Evolutionary conservation across 331 rosid species (phyloP).

Genomic region (Malus hybrid): DNA sequence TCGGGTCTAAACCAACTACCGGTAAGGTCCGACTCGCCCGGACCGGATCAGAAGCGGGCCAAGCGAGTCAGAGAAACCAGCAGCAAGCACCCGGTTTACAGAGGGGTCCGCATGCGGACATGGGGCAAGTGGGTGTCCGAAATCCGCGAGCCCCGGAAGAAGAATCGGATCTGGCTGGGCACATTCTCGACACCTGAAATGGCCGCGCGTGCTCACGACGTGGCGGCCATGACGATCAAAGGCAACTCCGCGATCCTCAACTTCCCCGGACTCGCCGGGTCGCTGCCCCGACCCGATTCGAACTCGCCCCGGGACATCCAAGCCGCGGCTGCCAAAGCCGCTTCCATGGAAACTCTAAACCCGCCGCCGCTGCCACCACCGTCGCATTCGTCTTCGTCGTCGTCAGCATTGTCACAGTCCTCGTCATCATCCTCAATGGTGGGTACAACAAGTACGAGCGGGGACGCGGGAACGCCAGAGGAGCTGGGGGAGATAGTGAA

Average conservation of each 20-base stretch:
- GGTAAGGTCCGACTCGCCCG: not conserved
- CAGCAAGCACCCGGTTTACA: slow-evolving; percentile 59
- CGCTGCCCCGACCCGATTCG: slow-evolving; percentile 71
- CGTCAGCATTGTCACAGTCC: slow-evolving; percentile 11
- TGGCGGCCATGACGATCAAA: slow-evolving; percentile 69
- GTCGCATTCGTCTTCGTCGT: slow-evolving; percentile 7
- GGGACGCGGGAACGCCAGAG: slow-evolving; percentile 47
- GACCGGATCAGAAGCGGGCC: slow-evolving; percentile 23
- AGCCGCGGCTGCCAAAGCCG: slow-evolving; percentile 78
- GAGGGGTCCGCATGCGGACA: slow-evolving; percentile 90
- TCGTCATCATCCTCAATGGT: slow-evolving; percentile 10
- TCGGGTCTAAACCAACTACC: not conserved
- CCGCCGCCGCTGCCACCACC: not conserved
- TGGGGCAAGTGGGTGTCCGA: slow-evolving; percentile 99
- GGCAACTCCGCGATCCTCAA: slow-evolving; percentile 86
- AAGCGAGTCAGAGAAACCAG: slow-evolving; percentile 35
- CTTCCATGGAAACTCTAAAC: slow-evolving; percentile 48
- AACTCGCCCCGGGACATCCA: slow-evolving; percentile 80
- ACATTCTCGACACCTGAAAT: slow-evolving; percentile 86
- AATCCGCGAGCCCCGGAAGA: slow-evolving; percentile 92
- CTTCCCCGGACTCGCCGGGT: slow-evolving; percentile 69
- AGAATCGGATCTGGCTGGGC: slow-evolving; percentile 96
- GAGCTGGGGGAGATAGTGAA: slow-evolving; percentile 77
- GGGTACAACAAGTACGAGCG: not conserved
- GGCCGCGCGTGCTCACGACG: slow-evolving; percentile 99